Evolutionary conservation across 805 yeast genomes (phyloP), one percentile per base, ranked within the genome.

Genomic region (Clavispora carvajalis): DNA sequence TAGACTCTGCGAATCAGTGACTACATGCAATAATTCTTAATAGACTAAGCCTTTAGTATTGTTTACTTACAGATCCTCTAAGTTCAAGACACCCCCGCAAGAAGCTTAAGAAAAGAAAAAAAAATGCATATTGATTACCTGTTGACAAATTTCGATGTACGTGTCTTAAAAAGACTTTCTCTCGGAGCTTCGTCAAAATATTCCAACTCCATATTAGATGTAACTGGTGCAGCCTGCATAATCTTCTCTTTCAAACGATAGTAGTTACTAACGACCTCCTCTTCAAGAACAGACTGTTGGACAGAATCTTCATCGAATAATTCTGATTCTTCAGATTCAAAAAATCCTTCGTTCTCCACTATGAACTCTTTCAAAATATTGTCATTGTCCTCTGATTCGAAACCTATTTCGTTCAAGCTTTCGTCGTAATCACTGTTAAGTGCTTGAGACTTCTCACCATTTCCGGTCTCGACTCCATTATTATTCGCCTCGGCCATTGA

Each of bases 151-250:
- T 31, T 31, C 12, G 15, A n/a, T 9, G n/a, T 31, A 10, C 34
- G 15, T 9, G 85, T 77, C 52, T 70, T 83, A 59, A 87, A 87
- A 38, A 88, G 65, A 54, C 95, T 85, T 1, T 76, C 63, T 44
- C 69, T 79, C 7, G 75, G 56, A 0, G 80, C 52, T 40, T 77
- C 82, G 49, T 84, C 88, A 6, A 84, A 63, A 0, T 87, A 88
- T 52, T 84, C 95, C 15, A 77, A 51, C 41, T 79, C 90, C 44
- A 60, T 3, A 2, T 22, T n/a, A 5, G 13, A 10, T 5, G 39
- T 10, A 10, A n/a, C 37, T 4, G 22, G 28, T 10, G 24, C n/a
- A 13, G 21, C 17, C 12, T 55, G 53, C 24, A 76, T 59, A 47
- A 85, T 65, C 43, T 68, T 69, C 38, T 76, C 75, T 36, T 84